Evolutionary conservation across 2,329 filamentous ascomycete species (phyloP), one percentile per base, ranked within the genome.

Genomic region (Balansia obtecta): DNA sequence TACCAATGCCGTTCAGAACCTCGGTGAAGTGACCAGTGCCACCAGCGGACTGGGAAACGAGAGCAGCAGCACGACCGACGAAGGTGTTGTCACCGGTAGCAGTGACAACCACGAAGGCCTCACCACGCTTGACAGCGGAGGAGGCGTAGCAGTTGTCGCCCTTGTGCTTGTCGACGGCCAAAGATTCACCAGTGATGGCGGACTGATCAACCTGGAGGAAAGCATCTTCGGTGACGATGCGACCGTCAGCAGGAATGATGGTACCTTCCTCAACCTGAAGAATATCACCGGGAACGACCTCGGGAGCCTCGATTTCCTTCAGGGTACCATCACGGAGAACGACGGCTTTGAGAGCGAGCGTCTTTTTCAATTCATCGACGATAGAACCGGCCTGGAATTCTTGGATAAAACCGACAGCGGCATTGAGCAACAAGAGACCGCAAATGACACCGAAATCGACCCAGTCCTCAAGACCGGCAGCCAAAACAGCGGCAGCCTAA

Each of bases 401-500:
- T 68, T 95, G 88, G 53, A 90, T 74, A 70, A 94, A 95, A 71
- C 88, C 88, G 56, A 95, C 88, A 56, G 71, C 72, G 41, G 88
- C 88, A 72, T 95, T 95, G 56, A 95, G 84, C 57, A 94, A 66
- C 10, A 95, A 77, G 47, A 94, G 76, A 63, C 73, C 88, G 68
- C 85, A 88, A 59, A 95, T 95, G 63, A 95, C 88, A 75, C 87
- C 88, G 63, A 95, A 91, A 73, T 95, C 88, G 56, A 95, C 85
- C 88, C 88, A 95, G 62, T 93, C 86, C 68, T 86, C 70, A 41
- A 95, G 80, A 80, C 86, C 86, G 54, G 85, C 86, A 64, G 88
- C 88, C 52, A 94, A 77, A 62, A 90, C 74, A 58, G 85, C 85
- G 54, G 87, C 86, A 68, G 80, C 77, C 80, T 83, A 55, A 44